phyloP scores from a whole-genome alignment of 495 filamentous ascomycete genomes.

The Beverwykella pulmonaria region DNA sequence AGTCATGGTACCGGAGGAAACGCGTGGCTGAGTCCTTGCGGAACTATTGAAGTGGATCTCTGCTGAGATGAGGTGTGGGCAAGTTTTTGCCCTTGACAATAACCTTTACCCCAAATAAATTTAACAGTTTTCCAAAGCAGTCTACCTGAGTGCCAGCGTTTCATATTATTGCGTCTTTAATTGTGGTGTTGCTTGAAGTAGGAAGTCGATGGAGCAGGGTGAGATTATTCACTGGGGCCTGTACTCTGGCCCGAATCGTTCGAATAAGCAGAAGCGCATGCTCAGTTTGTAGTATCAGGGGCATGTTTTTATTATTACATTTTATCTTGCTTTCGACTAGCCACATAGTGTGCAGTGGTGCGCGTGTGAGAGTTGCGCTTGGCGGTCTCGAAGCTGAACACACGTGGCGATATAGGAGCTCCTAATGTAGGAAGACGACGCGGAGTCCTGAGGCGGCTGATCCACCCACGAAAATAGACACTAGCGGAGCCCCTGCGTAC shows the following conservation, averaged over 20 bases:
- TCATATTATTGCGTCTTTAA: not conserved
- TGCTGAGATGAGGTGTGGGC: not conserved
- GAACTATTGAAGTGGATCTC: not conserved
- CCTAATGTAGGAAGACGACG: not conserved
- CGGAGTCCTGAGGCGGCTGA: not conserved
- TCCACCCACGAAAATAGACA: constrained; percentile 2
- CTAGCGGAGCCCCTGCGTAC: not conserved
- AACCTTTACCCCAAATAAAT: not conserved
- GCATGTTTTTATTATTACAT: no score
- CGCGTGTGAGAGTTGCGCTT: not conserved
- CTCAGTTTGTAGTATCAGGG: no score
- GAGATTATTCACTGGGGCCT: no score
- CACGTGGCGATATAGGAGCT: not conserved
- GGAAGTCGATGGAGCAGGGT: no score
- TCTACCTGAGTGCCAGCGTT: not conserved
- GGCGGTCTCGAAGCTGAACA: not conserved
- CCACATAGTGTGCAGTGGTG: not conserved
- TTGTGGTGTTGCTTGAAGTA: not conserved
- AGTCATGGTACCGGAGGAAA: not conserved
- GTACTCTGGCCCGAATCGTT: no score
- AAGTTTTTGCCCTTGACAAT: not conserved
- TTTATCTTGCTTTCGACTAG: no score
- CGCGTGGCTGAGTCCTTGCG: not conserved
- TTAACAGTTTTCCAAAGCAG: not conserved
- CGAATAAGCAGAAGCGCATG: no score